These are phyloP conservation scores for Akanthomyces lecanii DNA, from an alignment of 2,329 filamentous ascomycete genomes.

Conservation along the genomic window DNA sequence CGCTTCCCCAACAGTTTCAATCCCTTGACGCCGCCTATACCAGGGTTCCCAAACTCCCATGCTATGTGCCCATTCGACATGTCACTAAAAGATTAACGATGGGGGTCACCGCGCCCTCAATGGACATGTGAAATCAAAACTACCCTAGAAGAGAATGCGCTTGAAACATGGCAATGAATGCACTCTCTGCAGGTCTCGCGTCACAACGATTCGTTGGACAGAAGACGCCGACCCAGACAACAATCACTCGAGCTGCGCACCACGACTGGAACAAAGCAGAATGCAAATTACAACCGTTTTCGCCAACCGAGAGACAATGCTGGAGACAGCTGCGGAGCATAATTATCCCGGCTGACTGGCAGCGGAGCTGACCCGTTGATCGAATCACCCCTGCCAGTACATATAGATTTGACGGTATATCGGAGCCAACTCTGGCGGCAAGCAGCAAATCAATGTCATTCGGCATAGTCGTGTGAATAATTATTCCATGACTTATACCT, in stretches of 20 bases:
- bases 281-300: neutral
- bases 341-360: neutral
- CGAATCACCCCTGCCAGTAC: neutral
- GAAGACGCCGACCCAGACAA: no score
- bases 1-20: neutral
- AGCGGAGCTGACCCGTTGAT: constrained; percentile 3
- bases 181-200: neutral
- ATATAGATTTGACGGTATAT: neutral
- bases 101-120: neutral
- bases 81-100: neutral
- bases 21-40: neutral
- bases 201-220: neutral
- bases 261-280: no score
- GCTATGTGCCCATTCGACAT: neutral
- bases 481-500: no score
- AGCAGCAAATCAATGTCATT: no score
- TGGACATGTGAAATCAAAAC: neutral
- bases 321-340: neutral
- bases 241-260: no score
- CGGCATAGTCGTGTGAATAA: no score
- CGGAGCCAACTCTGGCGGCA: neutral
- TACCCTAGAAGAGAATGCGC: neutral
- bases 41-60: neutral
- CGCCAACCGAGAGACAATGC: neutral
- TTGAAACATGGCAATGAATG: neutral